Base-by-base conservation (phyloP, 2,329 filamentous ascomycete species). In the Lachnellula cervina region DNA sequence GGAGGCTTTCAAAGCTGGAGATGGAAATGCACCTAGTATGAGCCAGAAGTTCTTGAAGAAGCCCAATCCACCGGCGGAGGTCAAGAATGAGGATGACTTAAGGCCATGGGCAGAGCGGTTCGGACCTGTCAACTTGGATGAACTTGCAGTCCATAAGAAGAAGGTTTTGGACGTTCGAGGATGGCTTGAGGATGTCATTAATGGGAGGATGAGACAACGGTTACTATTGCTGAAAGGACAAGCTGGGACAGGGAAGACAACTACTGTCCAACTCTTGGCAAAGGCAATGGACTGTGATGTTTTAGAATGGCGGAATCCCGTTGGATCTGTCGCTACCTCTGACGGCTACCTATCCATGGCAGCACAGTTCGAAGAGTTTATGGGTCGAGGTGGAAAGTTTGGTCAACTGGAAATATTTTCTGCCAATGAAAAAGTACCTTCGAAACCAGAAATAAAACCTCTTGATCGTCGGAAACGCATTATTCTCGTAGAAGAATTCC, bases 91-190 rank as follows among this genome's bases (percentile, higher is more conserved):
- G 49, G 77, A 82, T 37, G 86, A 90, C 62, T 72, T 77, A 49
- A 81, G 87, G 51, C 91, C 93, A 3, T 97, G 93, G 93, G 88
- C 88, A 16, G 92, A 97, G 64, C 83, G 86, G 63, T 97, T 90
- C 71, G 86, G 82, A 2, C 93, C 93, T 0, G 66, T 71, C 2
- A 87, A 81, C 63, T 71, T 97, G 13, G 85, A 91, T 16, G 93
- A 97, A 73, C 76, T 99, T 46, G 93, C 88, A 0, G 93, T 99
- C 17, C 92, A 99, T 71, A 97, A 95, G 76, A 94, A 83, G 65
- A 99, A 99, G 71, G 89, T 97, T 5, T 74, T 83, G 2, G 92
- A 97, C 72, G 92, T 97, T 46, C 82, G 85, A 56, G 79, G 75
- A 56, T 97, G 94, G 92, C 75, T 99, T 35, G 83, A 88, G 44